Evolutionary conservation across 2,329 filamentous ascomycete genomes (phyloP).

Genomic region (Colletotrichum costaricense): DNA sequence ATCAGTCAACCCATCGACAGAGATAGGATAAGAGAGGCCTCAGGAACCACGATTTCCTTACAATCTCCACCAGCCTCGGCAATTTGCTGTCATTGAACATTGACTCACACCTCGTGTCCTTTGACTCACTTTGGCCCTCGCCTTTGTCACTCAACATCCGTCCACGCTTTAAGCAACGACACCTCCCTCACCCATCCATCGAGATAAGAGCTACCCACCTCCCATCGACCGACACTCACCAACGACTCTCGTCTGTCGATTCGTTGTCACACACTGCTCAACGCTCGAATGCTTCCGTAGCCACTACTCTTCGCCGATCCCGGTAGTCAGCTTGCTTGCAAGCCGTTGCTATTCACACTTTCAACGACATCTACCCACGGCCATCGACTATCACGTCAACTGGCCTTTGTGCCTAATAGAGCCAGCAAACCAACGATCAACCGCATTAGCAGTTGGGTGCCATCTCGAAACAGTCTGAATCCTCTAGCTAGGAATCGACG

Average conservation of each 20-base stretch:
- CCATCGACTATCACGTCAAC: slow-evolving; percentile 6
- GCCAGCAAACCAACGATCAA: slow-evolving; percentile 8
- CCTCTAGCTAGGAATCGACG: slow-evolving; percentile 43
- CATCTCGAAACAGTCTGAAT: background rate
- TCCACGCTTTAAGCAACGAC: slow-evolving; percentile 9
- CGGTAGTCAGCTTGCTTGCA: slow-evolving; percentile 38
- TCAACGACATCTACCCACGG: slow-evolving; percentile 29
- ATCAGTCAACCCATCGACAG: slow-evolving; percentile 28
- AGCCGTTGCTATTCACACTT: slow-evolving; percentile 30
- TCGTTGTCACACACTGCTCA: slow-evolving; percentile 2
- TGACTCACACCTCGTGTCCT: slow-evolving; percentile 14
- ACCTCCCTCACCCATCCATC: background rate
- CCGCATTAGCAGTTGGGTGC: background rate
- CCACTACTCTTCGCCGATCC: slow-evolving; percentile 31
- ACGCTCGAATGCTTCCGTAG: slow-evolving; percentile 37
- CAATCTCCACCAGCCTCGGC: slow-evolving; percentile 4
- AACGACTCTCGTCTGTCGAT: slow-evolving; percentile 14
- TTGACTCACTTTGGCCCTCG: slow-evolving; percentile 35
- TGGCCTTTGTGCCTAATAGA: slow-evolving; percentile 26
- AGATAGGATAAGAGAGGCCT: slow-evolving; percentile 35
- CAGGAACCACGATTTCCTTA: slow-evolving; percentile 4
- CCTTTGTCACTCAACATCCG: slow-evolving; percentile 17
- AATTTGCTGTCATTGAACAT: slow-evolving; percentile 20
- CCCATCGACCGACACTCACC: background rate
- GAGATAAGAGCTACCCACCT: slow-evolving; percentile 13